Conservation (phyloP, 352 stramenopile genomes). For the Pythium apleroticum region DNA sequence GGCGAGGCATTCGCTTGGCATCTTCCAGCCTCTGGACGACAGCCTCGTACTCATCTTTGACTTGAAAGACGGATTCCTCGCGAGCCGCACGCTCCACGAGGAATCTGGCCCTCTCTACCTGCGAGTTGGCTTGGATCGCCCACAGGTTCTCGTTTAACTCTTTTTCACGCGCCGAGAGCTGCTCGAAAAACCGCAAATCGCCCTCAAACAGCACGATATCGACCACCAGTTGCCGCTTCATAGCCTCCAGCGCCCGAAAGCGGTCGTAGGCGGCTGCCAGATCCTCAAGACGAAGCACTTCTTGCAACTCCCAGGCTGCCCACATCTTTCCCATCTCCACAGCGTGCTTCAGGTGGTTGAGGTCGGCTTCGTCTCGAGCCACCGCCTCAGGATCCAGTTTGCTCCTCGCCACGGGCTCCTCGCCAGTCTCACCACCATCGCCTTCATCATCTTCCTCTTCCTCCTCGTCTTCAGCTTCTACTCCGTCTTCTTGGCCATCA, state of each 20-base stretch:
- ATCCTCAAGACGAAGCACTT: slow-evolving; percentile 41
- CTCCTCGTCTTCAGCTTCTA: slow-evolving; percentile 12
- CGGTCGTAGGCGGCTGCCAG: slow-evolving; percentile 33
- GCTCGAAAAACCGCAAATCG: slow-evolving; percentile 49
- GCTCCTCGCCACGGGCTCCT: background rate
- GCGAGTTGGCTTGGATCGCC: slow-evolving; percentile 49
- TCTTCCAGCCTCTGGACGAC: slow-evolving; percentile 43
- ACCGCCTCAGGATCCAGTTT: slow-evolving; percentile 4
- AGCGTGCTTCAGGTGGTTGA: slow-evolving; percentile 42
- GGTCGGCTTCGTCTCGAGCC: slow-evolving; percentile 48
- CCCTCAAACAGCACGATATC: slow-evolving; percentile 50
- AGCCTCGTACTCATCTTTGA: slow-evolving; percentile 45
- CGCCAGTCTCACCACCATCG: background rate
- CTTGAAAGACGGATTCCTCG: slow-evolving; percentile 60
- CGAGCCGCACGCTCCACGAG: slow-evolving; percentile 57
- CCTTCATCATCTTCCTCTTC: slow-evolving; percentile 11
- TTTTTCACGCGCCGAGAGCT: slow-evolving; percentile 45
- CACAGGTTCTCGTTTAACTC: slow-evolving; percentile 47
- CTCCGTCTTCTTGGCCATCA: slow-evolving; percentile 12
- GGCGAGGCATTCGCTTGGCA: slow-evolving; percentile 42
- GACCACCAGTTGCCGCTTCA: slow-evolving; percentile 38
- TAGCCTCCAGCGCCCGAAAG: slow-evolving; percentile 24
- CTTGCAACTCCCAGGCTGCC: slow-evolving; percentile 47
- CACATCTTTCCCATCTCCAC: slow-evolving; percentile 47
- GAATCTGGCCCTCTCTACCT: slow-evolving; percentile 58